These are phyloP conservation scores for Crassisporium funariophilum DNA, from an alignment of 768 basidiomycete genomes.

Conservation along the genomic window DNA sequence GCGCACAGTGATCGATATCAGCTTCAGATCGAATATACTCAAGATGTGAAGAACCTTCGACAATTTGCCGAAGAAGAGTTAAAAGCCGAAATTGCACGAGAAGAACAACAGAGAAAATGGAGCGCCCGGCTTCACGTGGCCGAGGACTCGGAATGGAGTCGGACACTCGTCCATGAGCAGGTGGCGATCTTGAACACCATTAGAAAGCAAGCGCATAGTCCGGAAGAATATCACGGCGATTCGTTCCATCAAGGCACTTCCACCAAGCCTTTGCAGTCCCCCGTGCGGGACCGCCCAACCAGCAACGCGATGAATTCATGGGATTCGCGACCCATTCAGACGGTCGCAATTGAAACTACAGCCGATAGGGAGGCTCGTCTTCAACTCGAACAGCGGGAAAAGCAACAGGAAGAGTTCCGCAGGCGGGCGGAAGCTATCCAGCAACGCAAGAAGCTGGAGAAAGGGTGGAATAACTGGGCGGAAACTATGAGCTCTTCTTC, in stretches of 20 bases:
- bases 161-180: slow-evolving; percentile 26
- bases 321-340: not conserved
- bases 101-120: slow-evolving; percentile 20
- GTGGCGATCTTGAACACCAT: slow-evolving; percentile 26
- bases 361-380: slow-evolving; percentile 15
- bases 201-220: slow-evolving; percentile 8
- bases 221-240: slow-evolving; percentile 2
- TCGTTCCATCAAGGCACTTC: slow-evolving; percentile 14
- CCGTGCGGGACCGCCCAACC: not conserved
- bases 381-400: slow-evolving; percentile 16
- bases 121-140: not conserved
- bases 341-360: not conserved
- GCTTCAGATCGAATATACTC: slow-evolving; percentile 24
- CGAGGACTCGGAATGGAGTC: not conserved
- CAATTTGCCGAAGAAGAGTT: slow-evolving; percentile 24
- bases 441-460: slow-evolving; percentile 14
- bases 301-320: not conserved
- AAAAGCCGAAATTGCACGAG: slow-evolving; percentile 21
- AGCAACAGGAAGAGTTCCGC: slow-evolving; percentile 28
- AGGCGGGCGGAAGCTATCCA: slow-evolving; percentile 24
- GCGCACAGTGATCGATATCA: slow-evolving; percentile 17
- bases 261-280: slow-evolving; percentile 6
- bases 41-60: slow-evolving; percentile 19
- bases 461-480: slow-evolving; percentile 5
- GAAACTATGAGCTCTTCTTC: slow-evolving; percentile 15